Conservation (phyloP, 352 stramenopile genomes). For the Blastocystis hominis region DNA sequence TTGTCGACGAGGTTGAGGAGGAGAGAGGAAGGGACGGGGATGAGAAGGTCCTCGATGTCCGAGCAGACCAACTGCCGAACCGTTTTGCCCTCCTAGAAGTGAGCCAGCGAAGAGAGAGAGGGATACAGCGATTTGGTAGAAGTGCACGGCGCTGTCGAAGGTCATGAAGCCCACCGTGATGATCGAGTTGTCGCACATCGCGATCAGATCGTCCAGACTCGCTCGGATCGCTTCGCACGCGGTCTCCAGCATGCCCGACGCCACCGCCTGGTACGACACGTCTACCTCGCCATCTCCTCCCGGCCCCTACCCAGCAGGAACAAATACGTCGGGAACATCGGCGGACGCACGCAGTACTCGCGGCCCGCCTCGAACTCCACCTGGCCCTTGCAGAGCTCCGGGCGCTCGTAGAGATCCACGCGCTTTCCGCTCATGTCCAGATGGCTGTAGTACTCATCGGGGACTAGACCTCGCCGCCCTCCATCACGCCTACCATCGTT, state of each 20-base stretch:
- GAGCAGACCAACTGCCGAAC: constrained; percentile 16
- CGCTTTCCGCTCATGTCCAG: constrained; percentile 83
- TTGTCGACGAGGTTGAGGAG: constrained; percentile 91
- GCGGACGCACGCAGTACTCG: constrained; percentile 66
- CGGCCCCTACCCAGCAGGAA: neutral
- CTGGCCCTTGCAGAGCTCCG: constrained; percentile 71
- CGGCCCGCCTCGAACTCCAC: constrained; percentile 72
- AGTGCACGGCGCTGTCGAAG: constrained; percentile 76
- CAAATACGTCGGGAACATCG: constrained; percentile 11
- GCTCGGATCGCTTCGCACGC: constrained; percentile 68
- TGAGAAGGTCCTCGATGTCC: constrained; percentile 77
- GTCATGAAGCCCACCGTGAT: constrained; percentile 70
- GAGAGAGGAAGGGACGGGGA: constrained; percentile 80
- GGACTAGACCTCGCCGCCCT: constrained; percentile 63
- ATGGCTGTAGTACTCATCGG: constrained; percentile 92
- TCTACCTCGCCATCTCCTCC: constrained; percentile 72
- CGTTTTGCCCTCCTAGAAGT: neutral
- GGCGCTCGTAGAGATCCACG: constrained; percentile 79
- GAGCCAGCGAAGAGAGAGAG: neutral
- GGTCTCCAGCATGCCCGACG: constrained; percentile 69
- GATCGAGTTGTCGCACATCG: constrained; percentile 2
- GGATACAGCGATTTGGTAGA: constrained; percentile 71
- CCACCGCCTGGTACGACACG: constrained; percentile 69
- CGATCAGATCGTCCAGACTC: constrained; percentile 69
- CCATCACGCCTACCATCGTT: constrained; percentile 66